These are phyloP conservation scores for Aspergillus funiculosus DNA, from an alignment of 495 filamentous ascomycete species.

Conservation along the genomic window DNA sequence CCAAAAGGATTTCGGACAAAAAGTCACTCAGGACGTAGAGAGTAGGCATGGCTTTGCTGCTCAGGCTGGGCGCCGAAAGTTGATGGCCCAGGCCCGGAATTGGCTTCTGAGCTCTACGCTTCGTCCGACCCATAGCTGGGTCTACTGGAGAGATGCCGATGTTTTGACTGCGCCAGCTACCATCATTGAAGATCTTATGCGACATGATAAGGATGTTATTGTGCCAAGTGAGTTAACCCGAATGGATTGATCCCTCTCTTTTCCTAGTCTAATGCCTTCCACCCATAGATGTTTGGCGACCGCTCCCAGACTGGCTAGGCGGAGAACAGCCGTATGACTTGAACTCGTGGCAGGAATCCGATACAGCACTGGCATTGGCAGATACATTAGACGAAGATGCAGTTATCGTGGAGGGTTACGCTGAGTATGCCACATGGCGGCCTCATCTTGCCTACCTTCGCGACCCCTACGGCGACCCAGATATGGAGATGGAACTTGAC, in stretches of 20 bases:
- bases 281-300: conserved; percentile 99
- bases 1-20: conserved; percentile 98
- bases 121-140: conserved; percentile 94
- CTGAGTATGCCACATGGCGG: conserved; percentile 98
- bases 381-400: conserved; percentile 97
- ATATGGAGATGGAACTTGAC: conserved; percentile 99
- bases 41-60: conserved; percentile 97
- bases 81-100: conserved; percentile 97
- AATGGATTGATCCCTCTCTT: no score
- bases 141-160: conserved; percentile 99
- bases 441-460: conserved; percentile 96
- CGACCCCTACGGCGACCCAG: conserved; percentile 94
- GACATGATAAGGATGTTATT: conserved; percentile 97
- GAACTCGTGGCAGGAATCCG: conserved; percentile 99
- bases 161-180: conserved; percentile 95
- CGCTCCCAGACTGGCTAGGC: conserved; percentile 96
- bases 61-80: conserved; percentile 85
- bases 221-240: conserved; percentile 82
- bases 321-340: conserved; percentile 98
- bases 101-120: conserved; percentile 94
- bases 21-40: conserved; percentile 96
- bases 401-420: conserved; percentile 98
- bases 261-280: conserved; percentile 8
- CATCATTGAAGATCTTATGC: conserved; percentile 96
- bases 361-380: conserved; percentile 88